Base-by-base conservation (phyloP, 2,329 filamentous ascomycete genomes). In the Fusarium lateritium region DNA sequence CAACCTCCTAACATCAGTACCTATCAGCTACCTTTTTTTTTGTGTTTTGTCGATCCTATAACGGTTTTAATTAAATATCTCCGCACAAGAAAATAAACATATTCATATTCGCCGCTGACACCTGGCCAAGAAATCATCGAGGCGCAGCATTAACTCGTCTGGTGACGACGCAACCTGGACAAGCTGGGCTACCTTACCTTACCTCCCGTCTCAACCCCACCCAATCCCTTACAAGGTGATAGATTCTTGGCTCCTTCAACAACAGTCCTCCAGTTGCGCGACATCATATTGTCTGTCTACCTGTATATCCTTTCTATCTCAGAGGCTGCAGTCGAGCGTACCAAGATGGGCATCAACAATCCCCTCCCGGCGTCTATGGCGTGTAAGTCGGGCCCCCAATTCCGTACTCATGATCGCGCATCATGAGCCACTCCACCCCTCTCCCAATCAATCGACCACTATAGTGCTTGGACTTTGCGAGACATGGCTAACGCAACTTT, bases 361-460 rank as follows among this genome's bases (percentile, higher is more conserved):
- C 89, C 89, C 70, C 85, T 91, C 64, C 89, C 89, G 77, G 87
- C 88, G 77, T 90, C 88, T 71, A 83, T 91, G 83, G 87, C 88
- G 79, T 90, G 89, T 91, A 86, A 86, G 89, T 87, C 60, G 39
- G 43, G 24, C 42, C 56, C 44, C 24, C 31, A 38, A 17, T 67
- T 63, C 42, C 36, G 36, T 47, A 46, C 42, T 64, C 28, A 64
- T 63, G 61, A 60, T 61, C 46, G 65, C 71, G 72, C 58, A 69
- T 65, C 59, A 65, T 66, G 66, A 52, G 56, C 59, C 65, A 47
- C 49, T 59, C 36, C 68, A 62, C 73, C 68, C 57, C 26, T 52
- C 46, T 17, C 39, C 49, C 56, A 56, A 19, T 57, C 34, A 63
- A 56, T 26, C 67, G 56, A 51, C 34, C 38, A 63, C 13, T 47